Evolutionary conservation across 2,329 filamentous ascomycete species (phyloP).

Genomic region (Diaporthe ampelina): DNA sequence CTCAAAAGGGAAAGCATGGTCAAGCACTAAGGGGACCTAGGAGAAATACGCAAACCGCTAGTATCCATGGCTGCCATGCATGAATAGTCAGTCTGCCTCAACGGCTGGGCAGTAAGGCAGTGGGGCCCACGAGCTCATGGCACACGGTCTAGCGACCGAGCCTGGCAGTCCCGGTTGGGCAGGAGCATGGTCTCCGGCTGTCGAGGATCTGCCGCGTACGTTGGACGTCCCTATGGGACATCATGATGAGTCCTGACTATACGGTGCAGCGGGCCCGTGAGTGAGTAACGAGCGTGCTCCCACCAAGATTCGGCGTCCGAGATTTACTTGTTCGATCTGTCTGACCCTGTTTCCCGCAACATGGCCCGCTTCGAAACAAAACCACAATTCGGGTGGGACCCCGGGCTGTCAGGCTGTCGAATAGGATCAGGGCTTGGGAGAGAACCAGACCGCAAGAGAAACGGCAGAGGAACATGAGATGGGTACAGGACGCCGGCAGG

Average conservation of each 20-base stretch:
- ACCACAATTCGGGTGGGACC: constrained; percentile 22
- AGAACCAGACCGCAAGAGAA: constrained; percentile 35
- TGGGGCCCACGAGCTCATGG: background rate
- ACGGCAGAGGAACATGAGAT: constrained; percentile 34
- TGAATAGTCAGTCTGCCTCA: too few relatives aligned
- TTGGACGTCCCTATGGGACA: background rate
- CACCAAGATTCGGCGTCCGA: background rate
- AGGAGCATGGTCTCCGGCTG: constrained; percentile 11
- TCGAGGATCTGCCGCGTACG: background rate
- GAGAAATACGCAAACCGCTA: constrained; percentile 28
- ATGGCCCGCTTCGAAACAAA: constrained; percentile 31
- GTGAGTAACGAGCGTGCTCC: background rate
- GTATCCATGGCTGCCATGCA: background rate
- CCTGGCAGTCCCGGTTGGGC: background rate
- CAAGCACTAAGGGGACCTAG: constrained; percentile 22
- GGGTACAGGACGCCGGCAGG: constrained; percentile 27
- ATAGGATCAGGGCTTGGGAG: constrained; percentile 17
- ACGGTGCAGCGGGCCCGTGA: too few relatives aligned
- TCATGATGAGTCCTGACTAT: background rate
- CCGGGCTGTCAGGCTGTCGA: constrained; percentile 17
- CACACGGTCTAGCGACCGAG: background rate
- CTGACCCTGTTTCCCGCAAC: constrained; percentile 3
- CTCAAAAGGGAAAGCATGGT: constrained; percentile 2
- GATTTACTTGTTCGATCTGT: background rate
- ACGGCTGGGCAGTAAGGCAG: background rate